A percentile compares a stretch with the other conserved stretches of the same genome.
Evolutionary conservation across 495 filamentous ascomycete genomes (phyloP).

Genomic region (Neurospora sp.): DNA sequence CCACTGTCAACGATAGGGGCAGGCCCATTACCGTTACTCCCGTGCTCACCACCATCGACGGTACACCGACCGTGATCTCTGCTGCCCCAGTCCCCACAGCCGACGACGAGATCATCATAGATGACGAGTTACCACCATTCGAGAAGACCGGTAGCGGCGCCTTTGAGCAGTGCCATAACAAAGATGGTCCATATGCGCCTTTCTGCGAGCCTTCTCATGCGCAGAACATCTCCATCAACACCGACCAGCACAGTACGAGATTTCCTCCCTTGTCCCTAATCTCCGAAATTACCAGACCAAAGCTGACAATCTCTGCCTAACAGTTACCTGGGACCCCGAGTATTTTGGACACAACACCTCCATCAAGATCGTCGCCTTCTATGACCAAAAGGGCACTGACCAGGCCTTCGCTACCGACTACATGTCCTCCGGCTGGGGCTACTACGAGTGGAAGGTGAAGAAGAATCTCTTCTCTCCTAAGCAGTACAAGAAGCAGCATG

Average conservation of each 20-base stretch:
- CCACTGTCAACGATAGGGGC: slow-evolving; percentile 30
- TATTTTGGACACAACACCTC: slow-evolving; percentile 29
- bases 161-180: slow-evolving; percentile 29
- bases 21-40: slow-evolving; percentile 28
- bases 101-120: slow-evolving; percentile 20
- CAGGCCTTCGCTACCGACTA: slow-evolving; percentile 26
- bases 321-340: slow-evolving; percentile 38
- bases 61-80: slow-evolving; percentile 27
- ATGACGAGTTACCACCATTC: slow-evolving; percentile 21
- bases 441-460: slow-evolving; percentile 29
- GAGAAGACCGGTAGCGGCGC: slow-evolving; percentile 19
- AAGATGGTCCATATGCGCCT: slow-evolving; percentile 23
- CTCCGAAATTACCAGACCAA: neutral
- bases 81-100: slow-evolving; percentile 24
- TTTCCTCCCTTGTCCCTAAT: neutral
- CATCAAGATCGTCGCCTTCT: slow-evolving; percentile 27
- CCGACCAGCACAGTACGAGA: slow-evolving; percentile 31
- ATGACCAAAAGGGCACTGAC: slow-evolving; percentile 21
- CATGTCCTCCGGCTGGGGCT: slow-evolving; percentile 27
- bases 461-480: slow-evolving; percentile 13
- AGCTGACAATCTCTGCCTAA: neutral
- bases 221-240: slow-evolving; percentile 19
- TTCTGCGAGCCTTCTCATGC: slow-evolving; percentile 28
- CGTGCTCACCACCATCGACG: slow-evolving; percentile 26
- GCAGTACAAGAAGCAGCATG: slow-evolving; percentile 11